Base-by-base conservation (phyloP, 768 basidiomycete species). In the Arthromyces matolae region DNA sequence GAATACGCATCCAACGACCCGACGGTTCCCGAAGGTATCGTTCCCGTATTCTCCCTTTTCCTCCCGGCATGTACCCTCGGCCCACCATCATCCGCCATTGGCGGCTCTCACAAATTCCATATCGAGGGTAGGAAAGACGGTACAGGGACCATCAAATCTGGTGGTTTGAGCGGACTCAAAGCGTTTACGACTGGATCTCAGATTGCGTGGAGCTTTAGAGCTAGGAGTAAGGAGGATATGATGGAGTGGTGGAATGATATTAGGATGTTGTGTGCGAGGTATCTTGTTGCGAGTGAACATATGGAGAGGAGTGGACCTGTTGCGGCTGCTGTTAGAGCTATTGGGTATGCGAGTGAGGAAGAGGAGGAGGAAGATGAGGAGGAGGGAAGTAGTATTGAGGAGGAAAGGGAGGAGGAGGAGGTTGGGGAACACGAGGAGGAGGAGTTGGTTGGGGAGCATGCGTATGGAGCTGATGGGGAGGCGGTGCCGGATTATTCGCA, bases 191-290 rank as follows among this genome's bases (percentile, higher is more conserved):
- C 55, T 20, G 63, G 59, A 6, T 2, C 37, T 29, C 28, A 63
- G 45, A 57, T 68, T 39, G 90, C 90, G 23, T 98, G 89, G 83
- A 89, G 84, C 40, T 98, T 99, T 77, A 79, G 93, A 28, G 80
- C 89, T 37, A 72, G 95, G 50, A 87, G 84, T 49, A 81, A 88
- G 55, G 95, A 98, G 53, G 95, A 97, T 57, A 93, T 97, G 92
- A 92, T 97, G 92, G 96, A 99, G 70, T 96, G 96, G 91, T 99
- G 96, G 96, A 98, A 98, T 62, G 96, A 98, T 62, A 75, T 94
- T 32, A 70, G 90, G 51, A 93, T 94, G 91, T 71, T 95, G 32
- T 94, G 93, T 59, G 92, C 93, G 18, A 69, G 92, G 52, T 97
- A 96, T 64, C 77, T 99, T 44, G 91, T 98, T 32, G 93, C 93